Evolutionary conservation across 2,329 filamentous ascomycete genomes (phyloP).

Genomic region (Alternaria sp.): DNA sequence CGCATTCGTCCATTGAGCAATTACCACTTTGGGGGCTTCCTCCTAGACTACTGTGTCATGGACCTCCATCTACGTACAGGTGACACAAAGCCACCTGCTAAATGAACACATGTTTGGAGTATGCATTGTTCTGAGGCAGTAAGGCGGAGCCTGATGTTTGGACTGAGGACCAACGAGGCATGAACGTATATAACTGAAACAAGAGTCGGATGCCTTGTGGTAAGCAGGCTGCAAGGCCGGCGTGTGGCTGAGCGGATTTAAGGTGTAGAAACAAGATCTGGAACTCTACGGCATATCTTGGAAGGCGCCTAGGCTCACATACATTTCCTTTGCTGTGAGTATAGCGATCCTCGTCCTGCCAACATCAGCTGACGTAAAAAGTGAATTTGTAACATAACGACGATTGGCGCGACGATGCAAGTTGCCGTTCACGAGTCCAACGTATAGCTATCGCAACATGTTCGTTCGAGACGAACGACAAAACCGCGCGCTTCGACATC

Average conservation of each 20-base stretch:
- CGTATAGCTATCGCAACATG: slow-evolving; percentile 2
- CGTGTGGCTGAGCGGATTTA: not conserved
- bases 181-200: slow-evolving; percentile 7
- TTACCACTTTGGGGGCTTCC: not conserved
- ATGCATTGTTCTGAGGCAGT: slow-evolving; percentile 7
- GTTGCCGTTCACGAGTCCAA: not conserved
- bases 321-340: not conserved
- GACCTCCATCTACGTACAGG: not conserved
- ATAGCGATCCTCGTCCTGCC: not conserved
- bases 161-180: not conserved
- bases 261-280: slow-evolving; percentile 6
- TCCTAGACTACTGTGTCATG: not conserved
- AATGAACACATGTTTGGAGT: not conserved
- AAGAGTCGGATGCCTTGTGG: not conserved
- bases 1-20: not conserved
- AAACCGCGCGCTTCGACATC: not conserved
- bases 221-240: not conserved
- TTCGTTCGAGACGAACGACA: slow-evolving; percentile 1
- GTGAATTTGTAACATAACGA: not conserved
- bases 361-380: not conserved
- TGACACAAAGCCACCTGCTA: not conserved
- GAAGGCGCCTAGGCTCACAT: not conserved
- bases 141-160: slow-evolving; percentile 6
- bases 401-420: slow-evolving; percentile 4
- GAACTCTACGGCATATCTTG: slow-evolving; percentile 3